Evolutionary conservation across 805 yeast species (phyloP), one percentile per base, ranked within the genome.

Genomic region (Barnettozyma siamensis): DNA sequence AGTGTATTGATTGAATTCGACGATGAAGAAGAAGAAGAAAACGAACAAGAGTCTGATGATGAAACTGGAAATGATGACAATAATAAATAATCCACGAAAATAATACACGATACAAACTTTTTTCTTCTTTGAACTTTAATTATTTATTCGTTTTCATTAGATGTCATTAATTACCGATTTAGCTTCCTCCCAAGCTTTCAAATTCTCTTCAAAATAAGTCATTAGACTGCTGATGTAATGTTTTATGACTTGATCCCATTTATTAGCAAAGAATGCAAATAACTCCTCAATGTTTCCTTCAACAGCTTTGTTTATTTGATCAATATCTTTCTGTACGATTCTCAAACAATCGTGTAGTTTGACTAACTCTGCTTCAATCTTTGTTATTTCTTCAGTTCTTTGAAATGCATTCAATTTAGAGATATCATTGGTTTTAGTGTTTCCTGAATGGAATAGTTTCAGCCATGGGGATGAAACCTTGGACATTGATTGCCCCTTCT

Each of bases 1-100:
- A 80, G 75, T 47, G 50, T 83, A 20, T 59, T 82, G 38, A 72
- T 79, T 4, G 84, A 79, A 49, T 57, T 38, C 27, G 29, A 41
- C 16, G 62, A 57, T 3, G 44, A 60, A 5, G 63, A 63, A 2
- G 62, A 55, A 1, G 52, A 56, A 21, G 72, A 74, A 17, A 55
- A 46, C 31, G 52, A 49, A 17, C 49, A 54, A 4, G 49, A 26
- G n/a, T 5, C 5, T 23, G 26, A 23, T 23, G n/a, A n/a, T n/a
- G n/a, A n/a, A n/a, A n/a, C n/a, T n/a, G n/a, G n/a, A n/a, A n/a
- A n/a, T n/a, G n/a, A n/a, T n/a, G n/a, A n/a, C n/a, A n/a, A n/a
- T n/a, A n/a, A n/a, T n/a, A n/a, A n/a, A n/a, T n/a, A n/a, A n/a
- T n/a, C n/a, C n/a, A n/a, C n/a, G n/a, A n/a, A n/a, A n/a, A n/a